Evolutionary conservation across 2,329 filamentous ascomycete species (phyloP).

Genomic region (Calcarisporium arbuscula): DNA sequence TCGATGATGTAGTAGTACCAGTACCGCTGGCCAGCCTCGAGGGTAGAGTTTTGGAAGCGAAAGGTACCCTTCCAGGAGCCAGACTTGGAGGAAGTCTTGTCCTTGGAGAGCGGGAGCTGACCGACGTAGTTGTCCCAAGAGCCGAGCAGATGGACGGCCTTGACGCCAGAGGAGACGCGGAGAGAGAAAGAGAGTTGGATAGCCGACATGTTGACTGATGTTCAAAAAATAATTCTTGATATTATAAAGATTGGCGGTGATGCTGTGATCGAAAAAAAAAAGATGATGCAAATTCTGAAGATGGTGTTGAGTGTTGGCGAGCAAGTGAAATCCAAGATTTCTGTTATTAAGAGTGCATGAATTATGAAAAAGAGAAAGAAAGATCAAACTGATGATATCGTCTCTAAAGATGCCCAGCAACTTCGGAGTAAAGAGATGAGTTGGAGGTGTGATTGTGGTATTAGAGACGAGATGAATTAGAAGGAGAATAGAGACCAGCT

Average conservation of each 20-base stretch:
- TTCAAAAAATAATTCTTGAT: slow-evolving; percentile 13
- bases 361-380: slow-evolving; percentile 16
- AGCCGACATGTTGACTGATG: slow-evolving; percentile 65
- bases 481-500: slow-evolving; percentile 48
- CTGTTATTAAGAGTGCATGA: slow-evolving; percentile 34
- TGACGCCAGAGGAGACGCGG: slow-evolving; percentile 91
- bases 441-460: slow-evolving; percentile 4
- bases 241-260: slow-evolving; percentile 22
- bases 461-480: slow-evolving; percentile 26
- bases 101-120: slow-evolving; percentile 90
- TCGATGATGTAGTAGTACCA: slow-evolving; percentile 99
- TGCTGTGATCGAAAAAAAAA: slow-evolving; percentile 29
- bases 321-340: slow-evolving; percentile 50
- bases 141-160: slow-evolving; percentile 94
- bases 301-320: slow-evolving; percentile 36
- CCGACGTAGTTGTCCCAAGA: slow-evolving; percentile 97
- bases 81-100: slow-evolving; percentile 73
- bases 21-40: slow-evolving; percentile 87
- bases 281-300: slow-evolving; percentile 9
- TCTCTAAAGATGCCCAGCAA: slow-evolving; percentile 37
- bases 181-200: slow-evolving; percentile 94
- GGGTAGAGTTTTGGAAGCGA: slow-evolving; percentile 81
- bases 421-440: slow-evolving; percentile 18
- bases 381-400: slow-evolving; percentile 15
- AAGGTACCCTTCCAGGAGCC: slow-evolving; percentile 95